Base-by-base conservation (phyloP, 129 eudicot species). In the Pittosporum tobira region DNA sequence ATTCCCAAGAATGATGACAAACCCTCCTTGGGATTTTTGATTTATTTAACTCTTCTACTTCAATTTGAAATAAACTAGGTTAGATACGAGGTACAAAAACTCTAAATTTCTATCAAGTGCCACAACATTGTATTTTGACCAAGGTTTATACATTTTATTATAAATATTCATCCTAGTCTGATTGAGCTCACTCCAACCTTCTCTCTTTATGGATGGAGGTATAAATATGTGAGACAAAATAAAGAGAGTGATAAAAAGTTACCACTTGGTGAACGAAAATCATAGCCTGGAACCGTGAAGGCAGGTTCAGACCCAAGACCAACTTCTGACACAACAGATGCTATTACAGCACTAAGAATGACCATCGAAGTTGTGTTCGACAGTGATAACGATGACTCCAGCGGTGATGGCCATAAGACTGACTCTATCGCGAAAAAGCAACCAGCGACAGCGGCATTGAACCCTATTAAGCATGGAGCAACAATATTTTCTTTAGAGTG, bases 301-400 rank as follows among this genome's bases (percentile, higher is more conserved):
- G 97, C 88, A 15, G 97, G 97, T 68, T 89, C 84, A 75, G 95
- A 80, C 51, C 97, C 97, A 65, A 89, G 84, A 77, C 97, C 97
- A 52, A 89, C 76, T 77, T 82, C 95, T 48, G 95, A 82, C 30
- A 89, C 73, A 23, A 89, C 95, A 29, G 95, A 85, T 61, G 97
- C 97, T 62, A 85, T 90, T 15, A 90, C 97, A 67, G 97, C 86
- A 73, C 97, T 90, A 45, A 90, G 89, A 74, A 90, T 90, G 67
- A 90, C 97, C 66, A 83, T 85, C 25, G 97, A 90, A 70, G 97
- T 90, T 30, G 95, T 82, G 74, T 90, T 79, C n/a, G 95, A 70
- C 54, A 82, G 80, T 20, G 97, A 90, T 54, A 75, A 72, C 58
- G 88, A 83, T 46, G 97, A 82, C 48, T 85, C 94, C 46, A 81